Evolutionary conservation across 257 asterid species (phyloP).

Genomic region (Fraxinus pennsylvanica): DNA sequence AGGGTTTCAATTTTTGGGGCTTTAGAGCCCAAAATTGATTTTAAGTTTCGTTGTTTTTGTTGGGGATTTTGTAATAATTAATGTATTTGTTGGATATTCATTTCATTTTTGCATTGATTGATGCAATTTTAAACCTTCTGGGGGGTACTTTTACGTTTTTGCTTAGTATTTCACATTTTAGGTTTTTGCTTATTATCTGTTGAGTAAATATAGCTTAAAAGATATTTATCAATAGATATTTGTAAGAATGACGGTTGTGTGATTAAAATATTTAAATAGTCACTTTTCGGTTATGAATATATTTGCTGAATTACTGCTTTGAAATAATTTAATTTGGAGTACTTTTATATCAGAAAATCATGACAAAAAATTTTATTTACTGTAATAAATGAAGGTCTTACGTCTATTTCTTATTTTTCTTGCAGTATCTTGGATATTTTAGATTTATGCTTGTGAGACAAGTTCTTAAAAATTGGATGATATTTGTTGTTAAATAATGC

Average conservation of each 20-base stretch:
- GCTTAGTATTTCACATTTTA: neutral
- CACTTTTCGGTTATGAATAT: neutral
- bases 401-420: neutral
- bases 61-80: slow-evolving; percentile 38
- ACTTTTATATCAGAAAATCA: neutral
- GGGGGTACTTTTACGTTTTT: slow-evolving; percentile 18
- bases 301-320: neutral
- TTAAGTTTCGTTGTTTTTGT: slow-evolving; percentile 9
- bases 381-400: neutral
- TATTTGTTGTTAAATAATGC: neutral
- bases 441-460: neutral
- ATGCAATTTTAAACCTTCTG: neutral
- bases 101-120: slow-evolving; percentile 14
- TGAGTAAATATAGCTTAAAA: slow-evolving; percentile 17
- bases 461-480: neutral
- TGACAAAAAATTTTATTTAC: neutral
- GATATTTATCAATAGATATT: slow-evolving; percentile 5
- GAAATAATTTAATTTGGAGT: neutral
- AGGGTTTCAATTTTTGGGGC: slow-evolving; percentile 32
- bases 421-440: neutral
- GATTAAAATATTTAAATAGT: neutral
- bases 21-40: slow-evolving; percentile 34
- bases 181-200: neutral
- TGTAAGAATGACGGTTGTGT: neutral
- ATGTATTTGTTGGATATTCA: slow-evolving; percentile 20